Conservation (phyloP, 306 rosid genomes). For the Glycine soja region DNA sequence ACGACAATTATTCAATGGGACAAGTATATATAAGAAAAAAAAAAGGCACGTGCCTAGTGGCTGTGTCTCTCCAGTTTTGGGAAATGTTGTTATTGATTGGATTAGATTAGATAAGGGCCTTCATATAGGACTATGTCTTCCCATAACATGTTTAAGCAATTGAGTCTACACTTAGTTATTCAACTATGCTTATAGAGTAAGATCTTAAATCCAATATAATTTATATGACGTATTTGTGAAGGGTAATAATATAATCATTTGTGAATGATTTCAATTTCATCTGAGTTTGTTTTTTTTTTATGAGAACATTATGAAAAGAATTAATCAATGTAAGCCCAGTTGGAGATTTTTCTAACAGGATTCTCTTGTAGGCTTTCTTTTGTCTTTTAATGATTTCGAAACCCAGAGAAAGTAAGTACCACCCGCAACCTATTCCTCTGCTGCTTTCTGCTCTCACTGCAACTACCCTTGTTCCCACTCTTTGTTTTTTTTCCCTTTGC, state of each 20-base stretch:
- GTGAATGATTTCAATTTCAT: neutral
- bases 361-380: constrained; percentile 72
- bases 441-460: constrained; percentile 30
- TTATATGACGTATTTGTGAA: neutral
- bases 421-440: constrained; percentile 20
- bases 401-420: constrained; percentile 50
- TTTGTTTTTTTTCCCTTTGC: constrained; percentile 27
- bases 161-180: neutral
- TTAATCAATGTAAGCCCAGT: neutral
- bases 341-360: constrained; percentile 32
- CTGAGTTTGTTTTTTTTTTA: neutral
- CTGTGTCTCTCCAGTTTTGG: no score
- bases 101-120: no score
- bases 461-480: constrained; percentile 1
- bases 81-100: no score
- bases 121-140: no score
- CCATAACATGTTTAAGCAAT: no score
- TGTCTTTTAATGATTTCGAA: constrained; percentile 46
- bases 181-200: neutral
- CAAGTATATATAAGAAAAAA: no score
- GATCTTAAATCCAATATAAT: neutral
- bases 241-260: neutral
- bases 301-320: neutral
- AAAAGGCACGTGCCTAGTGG: no score
- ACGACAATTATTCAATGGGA: neutral